Evolutionary conservation across 805 yeast species (phyloP).

Genomic region (Wickerhamomyces bovis): DNA sequence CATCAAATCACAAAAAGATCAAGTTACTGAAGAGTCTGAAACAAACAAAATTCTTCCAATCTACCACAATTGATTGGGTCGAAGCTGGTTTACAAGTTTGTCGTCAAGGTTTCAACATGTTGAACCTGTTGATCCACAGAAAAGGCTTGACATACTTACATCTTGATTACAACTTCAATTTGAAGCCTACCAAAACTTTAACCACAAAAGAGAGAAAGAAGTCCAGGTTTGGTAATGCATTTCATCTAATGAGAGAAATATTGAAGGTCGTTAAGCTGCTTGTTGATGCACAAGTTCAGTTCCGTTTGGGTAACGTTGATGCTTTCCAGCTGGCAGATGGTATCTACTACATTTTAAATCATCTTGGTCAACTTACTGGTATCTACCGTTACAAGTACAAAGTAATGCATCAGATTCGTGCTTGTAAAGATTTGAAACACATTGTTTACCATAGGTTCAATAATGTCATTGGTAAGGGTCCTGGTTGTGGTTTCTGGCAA

Average conservation of each 20-base stretch:
- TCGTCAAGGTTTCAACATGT: constrained; percentile 90
- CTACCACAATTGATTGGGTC: constrained; percentile 94
- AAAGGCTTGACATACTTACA: constrained; percentile 90
- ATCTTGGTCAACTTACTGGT: constrained; percentile 93
- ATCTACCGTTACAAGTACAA: constrained; percentile 94
- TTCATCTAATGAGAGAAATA: constrained; percentile 88
- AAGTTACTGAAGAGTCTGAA: constrained; percentile 60
- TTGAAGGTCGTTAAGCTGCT: constrained; percentile 75
- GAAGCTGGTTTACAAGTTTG: constrained; percentile 96
- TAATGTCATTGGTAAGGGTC: constrained; percentile 87
- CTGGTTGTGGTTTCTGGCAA: constrained; percentile 99
- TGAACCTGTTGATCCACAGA: constrained; percentile 81
- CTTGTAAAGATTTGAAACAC: constrained; percentile 93
- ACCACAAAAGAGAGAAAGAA: constrained; percentile 95
- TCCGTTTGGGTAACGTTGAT: constrained; percentile 82
- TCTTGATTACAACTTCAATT: constrained; percentile 89
- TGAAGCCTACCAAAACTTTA: constrained; percentile 92
- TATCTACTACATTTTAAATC: constrained; percentile 81
- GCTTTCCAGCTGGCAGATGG: constrained; percentile 96
- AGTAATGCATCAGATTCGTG: constrained; percentile 96
- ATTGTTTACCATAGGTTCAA: constrained; percentile 84
- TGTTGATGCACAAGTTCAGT: constrained; percentile 93
- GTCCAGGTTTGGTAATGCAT: constrained; percentile 94
- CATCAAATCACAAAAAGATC: constrained; percentile 43
- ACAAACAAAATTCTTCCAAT: constrained; percentile 82